A percentile compares a stretch with the other conserved stretches of the same genome.
Conservation (phyloP, 768 basidiomycete species). For the Kwoniella dejecticola region DNA sequence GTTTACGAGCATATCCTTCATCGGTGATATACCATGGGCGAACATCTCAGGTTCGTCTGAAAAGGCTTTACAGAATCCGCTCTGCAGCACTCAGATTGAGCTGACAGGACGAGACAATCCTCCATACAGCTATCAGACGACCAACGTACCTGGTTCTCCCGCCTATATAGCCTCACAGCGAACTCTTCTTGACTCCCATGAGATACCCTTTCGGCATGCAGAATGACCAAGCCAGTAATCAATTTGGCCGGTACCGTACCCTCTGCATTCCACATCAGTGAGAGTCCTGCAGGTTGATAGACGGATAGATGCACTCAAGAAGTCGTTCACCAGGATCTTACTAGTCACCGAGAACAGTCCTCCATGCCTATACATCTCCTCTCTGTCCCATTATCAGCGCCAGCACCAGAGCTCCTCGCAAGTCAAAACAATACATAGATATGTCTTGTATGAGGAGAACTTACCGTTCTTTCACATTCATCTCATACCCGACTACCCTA, state of each 20-base stretch:
- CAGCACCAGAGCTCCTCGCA: background rate
- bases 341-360: slow-evolving; percentile 91
- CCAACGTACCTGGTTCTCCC: slow-evolving; percentile 70
- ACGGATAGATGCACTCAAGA: slow-evolving; percentile 64
- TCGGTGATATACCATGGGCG: slow-evolving; percentile 84
- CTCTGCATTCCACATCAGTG: slow-evolving; percentile 54
- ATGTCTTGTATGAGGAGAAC: slow-evolving; percentile 31
- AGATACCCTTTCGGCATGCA: slow-evolving; percentile 93
- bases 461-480: slow-evolving; percentile 73
- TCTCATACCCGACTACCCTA: slow-evolving; percentile 79
- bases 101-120: background rate
- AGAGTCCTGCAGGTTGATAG: background rate
- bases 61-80: slow-evolving; percentile 93
- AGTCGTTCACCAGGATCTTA: slow-evolving; percentile 90
- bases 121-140: background rate
- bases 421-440: no score
- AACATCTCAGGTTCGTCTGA: slow-evolving; percentile 96
- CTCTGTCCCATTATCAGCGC: slow-evolving; percentile 59
- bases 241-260: slow-evolving; percentile 76
- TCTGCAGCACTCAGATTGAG: slow-evolving; percentile 44
- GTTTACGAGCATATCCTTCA: slow-evolving; percentile 90
- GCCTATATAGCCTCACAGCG: slow-evolving; percentile 84
- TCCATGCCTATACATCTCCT: slow-evolving; percentile 80
- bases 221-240: slow-evolving; percentile 83
- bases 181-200: slow-evolving; percentile 85